Evolutionary conservation across 2,329 filamentous ascomycete species (phyloP), one percentile per base, ranked within the genome.

Genomic region (Stachybotrys echinatus): DNA sequence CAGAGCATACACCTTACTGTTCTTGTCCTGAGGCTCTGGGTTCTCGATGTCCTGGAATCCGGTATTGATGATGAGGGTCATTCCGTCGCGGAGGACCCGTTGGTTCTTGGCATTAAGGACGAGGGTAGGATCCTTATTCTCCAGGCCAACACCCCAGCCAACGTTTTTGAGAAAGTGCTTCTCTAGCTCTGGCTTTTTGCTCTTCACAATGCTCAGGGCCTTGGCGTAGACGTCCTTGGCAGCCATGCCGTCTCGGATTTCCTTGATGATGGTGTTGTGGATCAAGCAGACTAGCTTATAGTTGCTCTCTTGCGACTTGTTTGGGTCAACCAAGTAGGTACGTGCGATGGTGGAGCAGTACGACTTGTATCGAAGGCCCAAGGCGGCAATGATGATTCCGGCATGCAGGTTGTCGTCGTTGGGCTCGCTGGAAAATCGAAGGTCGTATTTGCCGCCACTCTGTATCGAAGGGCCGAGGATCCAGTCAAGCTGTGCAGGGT

Each of bases 291-390:
- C 79, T 17, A 96, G 81, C 62, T 92, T 95, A 76, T 99, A 99
- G 64, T 92, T 94, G 65, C 81, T 87, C 70, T 97, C 94, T 65
- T 99, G 94, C 1, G 88, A 84, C 70, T 96, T 97, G 72, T 94
- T 96, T 17, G 95, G 95, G 60, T 97, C 95, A 44, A 99, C 92
- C 53, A 99, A 79, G 68, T 96, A 99, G 7, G 95, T 97, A 56
- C 94, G 85, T 12, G 88, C 91, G 58, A 99, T 90, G 52, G 91
- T 83, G 3, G 92, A 95, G 65, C 89, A 92, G 70, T 99, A 99
- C 1, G 91, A 95, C 71, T 94, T 94, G 73, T 99, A 99, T 56
- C 94, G 84, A 54, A 99, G 79, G 48, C 94, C 94, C 70, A 99
- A 84, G 1, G 89, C 89, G 6, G 91, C 89, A 58, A 99, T 84